A percentile compares a stretch with the other conserved stretches of the same genome.
phyloP scores from a whole-genome alignment of 106 monocot genomes.

The Dioscorea zingiberensis region DNA sequence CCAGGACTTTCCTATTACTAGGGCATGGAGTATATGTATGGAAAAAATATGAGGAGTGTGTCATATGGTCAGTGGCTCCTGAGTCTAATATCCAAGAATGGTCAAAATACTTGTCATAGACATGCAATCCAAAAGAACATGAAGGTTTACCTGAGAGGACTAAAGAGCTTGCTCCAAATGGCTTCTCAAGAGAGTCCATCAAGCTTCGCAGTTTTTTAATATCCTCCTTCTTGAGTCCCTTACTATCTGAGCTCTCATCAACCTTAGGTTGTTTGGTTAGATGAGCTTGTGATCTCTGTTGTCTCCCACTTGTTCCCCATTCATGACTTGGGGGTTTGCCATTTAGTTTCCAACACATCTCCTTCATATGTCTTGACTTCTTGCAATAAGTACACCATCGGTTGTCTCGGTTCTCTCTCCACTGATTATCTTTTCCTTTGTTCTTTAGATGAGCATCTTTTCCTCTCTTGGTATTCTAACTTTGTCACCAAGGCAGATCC shows the following conservation, averaged over 20 bases:
- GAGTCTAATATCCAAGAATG: conserved; percentile 4
- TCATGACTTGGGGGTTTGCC: conserved; percentile 7
- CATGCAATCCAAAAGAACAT: neutral
- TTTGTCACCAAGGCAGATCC: neutral
- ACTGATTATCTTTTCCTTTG: neutral
- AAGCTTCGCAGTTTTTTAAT: neutral
- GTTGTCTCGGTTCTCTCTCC: neutral
- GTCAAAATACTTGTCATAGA: neutral
- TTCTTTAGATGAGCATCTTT: too few relatives aligned
- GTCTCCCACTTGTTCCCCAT: neutral
- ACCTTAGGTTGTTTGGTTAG: too few relatives aligned
- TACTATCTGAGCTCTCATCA: neutral
- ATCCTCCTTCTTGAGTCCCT: neutral
- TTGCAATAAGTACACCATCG: neutral
- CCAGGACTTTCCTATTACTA: conserved; percentile 4
- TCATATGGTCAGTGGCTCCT: conserved; percentile 15
- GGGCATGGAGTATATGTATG: conserved; percentile 7
- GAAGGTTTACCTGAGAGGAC: neutral
- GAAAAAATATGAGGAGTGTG: neutral
- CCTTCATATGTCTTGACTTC: conserved; percentile 9
- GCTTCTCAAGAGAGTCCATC: neutral
- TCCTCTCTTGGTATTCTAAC: neutral
- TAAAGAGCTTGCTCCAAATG: too few relatives aligned
- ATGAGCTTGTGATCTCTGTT: neutral
- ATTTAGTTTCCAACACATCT: conserved; percentile 8